Conservation (phyloP, 768 basidiomycete species). For the Sarcodon sp. region DNA sequence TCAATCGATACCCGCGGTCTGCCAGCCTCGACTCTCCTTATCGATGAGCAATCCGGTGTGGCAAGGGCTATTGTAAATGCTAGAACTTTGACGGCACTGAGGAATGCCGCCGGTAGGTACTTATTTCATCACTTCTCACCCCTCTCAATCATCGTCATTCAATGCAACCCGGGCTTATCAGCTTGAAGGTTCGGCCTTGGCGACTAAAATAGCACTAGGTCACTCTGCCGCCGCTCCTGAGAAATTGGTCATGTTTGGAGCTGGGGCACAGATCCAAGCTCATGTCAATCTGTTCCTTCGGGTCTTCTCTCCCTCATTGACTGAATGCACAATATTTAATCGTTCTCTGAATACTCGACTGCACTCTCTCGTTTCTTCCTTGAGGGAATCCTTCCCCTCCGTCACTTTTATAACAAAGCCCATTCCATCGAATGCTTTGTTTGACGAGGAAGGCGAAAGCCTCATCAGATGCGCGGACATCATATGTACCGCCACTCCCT, state of each 20-base stretch:
- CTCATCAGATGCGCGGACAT: conserved; percentile 37
- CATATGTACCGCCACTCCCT: conserved; percentile 66
- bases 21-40: conserved; percentile 63
- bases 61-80: conserved; percentile 76
- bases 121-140: not conserved
- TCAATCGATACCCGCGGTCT: conserved; percentile 37
- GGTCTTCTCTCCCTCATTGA: conserved; percentile 36
- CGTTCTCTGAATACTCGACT: conserved; percentile 42
- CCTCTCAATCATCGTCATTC: not conserved
- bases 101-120: conserved; percentile 70
- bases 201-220: conserved; percentile 37
- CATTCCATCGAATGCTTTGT: not conserved
- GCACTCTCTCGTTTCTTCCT: conserved; percentile 17
- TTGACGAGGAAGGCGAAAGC: conserved; percentile 7
- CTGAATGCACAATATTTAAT: conserved; percentile 46
- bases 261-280: conserved; percentile 56
- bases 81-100: conserved; percentile 58
- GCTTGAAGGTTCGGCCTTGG: conserved; percentile 53
- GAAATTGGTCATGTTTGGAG: conserved; percentile 52
- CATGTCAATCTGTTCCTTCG: conserved; percentile 53
- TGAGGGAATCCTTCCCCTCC: conserved; percentile 17
- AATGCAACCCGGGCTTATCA: not conserved
- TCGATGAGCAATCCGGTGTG: conserved; percentile 58
- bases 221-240: conserved; percentile 20
- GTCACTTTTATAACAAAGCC: conserved; percentile 2